Base-by-base conservation (phyloP, 2,329 filamentous ascomycete species). In the Epichloe aotearoae region DNA sequence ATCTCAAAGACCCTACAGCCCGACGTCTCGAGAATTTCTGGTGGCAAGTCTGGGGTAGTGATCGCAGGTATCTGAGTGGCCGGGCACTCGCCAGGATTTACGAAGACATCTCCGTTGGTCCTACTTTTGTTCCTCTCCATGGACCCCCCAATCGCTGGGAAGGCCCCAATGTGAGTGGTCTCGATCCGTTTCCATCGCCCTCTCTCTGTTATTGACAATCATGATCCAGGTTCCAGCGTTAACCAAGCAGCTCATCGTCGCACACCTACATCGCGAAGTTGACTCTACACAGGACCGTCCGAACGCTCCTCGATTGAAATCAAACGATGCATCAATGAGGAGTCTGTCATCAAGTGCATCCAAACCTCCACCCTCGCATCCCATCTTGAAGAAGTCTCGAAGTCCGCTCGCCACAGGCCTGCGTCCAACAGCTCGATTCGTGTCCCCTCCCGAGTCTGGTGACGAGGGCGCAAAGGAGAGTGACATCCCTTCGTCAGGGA, bases 31-130 rank as follows among this genome's bases (percentile, higher is more conserved):
- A 83, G 59, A 79, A 82, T 58, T 81, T 82, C 56, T 83, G 79
- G 79, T 82, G 78, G 74, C 79, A 82, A 58, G 76, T 83, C 50
- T 78, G 77, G 72, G 78, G 79, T 36, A 82, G 80, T 56, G 68
- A 80, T 55, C 69, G 74, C 30, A 70, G 74, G 36, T 61, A 70
- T 49, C 67, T 82, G 46, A 74, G 75, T 45, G 79, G 76, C 39
- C 67, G 66, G 36, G 70, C 71, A 12, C 67, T 83, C 44, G 78
- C 80, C 51, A 71, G 64, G 53, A 64, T 82, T 5, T 83, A 77
- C 57, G 68, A 75, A 58, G 68, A 79, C 34, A 80, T 83, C 44
- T 80, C 79, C 0, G 69, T 71, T 44, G 79, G 78, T 8, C 71
- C 75, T 52, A 79, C 75, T 4, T 74, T 77, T 60, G 74, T 80